Base-by-base conservation (phyloP, 2,329 filamentous ascomycete species). In the Ascochyta koolunga region DNA sequence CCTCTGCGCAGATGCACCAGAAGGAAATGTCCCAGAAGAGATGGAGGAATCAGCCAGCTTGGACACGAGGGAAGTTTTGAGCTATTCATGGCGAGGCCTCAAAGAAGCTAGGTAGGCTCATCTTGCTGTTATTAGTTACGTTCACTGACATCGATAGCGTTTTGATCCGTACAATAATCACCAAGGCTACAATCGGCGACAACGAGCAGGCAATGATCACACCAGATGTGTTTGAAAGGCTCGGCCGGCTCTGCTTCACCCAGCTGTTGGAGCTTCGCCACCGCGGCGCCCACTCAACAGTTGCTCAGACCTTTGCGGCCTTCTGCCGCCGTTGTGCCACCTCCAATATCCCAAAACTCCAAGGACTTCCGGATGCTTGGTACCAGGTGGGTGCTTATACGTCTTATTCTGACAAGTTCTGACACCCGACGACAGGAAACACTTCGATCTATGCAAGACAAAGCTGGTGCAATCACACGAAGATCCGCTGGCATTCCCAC, bases 21-120 rank as follows among this genome's bases (percentile, higher is more conserved):
- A 99, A 76, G 93, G 93, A 0, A 88, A 95, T 71, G 79, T 91
- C 3, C 89, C 88, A 0, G 86, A 93, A 45, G 90, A 93, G 22
- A 73, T 91, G n/a, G 85, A 89, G 47, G 87, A 89, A 29, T 78
- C 85, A 15, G 83, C 88, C 4, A 89, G 87, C 1, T 81, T 91
- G 2, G 88, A 89, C 45, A 92, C 91, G 0, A 98, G 97, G 69
- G 91, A 96, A 65, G 83, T 96, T 16, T 77, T 99, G 40, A 98
- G 93, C 61, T 99, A 95, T 73, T 96, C 92, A 58, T 99, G 96
- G 83, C 86, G 95, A 64, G 91, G 92, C 5, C 81, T 97, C n/a
- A 93, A 96, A 58, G 95, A 99, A 76, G 91, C 93, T 21, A 96
- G 91, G 89, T 91, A 78, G 56, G 76, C 33, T 15, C 27, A 13